Conservation (phyloP, 768 basidiomycete genomes). For the Lenzites betulinus region DNA sequence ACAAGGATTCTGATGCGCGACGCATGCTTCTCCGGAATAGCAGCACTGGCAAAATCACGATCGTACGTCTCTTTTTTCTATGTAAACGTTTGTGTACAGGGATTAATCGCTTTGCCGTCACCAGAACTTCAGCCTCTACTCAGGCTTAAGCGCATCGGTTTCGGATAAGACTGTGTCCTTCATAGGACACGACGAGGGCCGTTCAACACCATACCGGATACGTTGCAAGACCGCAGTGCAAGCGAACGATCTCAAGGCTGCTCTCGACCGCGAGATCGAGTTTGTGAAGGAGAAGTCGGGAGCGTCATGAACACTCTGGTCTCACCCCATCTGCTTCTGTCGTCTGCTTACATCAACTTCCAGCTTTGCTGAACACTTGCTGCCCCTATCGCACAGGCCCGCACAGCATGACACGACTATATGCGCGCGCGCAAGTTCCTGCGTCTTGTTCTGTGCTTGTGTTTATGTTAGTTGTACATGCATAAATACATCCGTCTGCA, state of each 20-base stretch:
- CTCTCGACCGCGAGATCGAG: slow-evolving; percentile 63
- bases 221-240: slow-evolving; percentile 61
- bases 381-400: background rate
- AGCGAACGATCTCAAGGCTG: slow-evolving; percentile 57
- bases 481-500: slow-evolving; percentile 21
- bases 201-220: slow-evolving; percentile 61
- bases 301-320: background rate
- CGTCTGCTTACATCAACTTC: background rate
- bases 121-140: slow-evolving; percentile 78
- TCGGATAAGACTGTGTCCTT: slow-evolving; percentile 60
- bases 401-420: slow-evolving; percentile 2
- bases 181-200: slow-evolving; percentile 66
- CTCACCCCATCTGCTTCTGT: background rate
- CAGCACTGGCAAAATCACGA: slow-evolving; percentile 70
- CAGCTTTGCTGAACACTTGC: background rate
- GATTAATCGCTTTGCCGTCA: background rate
- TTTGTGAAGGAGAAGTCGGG: slow-evolving; percentile 34
- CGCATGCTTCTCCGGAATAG: slow-evolving; percentile 73
- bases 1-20: slow-evolving; percentile 60
- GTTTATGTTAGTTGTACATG: slow-evolving; percentile 17
- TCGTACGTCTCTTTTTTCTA: slow-evolving; percentile 49
- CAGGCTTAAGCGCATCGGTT: slow-evolving; percentile 54
- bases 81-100: background rate
- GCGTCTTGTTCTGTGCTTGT: background rate
- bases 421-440: background rate